Conservation (phyloP, 106 monocot species). For the Cymbidium sinense region DNA sequence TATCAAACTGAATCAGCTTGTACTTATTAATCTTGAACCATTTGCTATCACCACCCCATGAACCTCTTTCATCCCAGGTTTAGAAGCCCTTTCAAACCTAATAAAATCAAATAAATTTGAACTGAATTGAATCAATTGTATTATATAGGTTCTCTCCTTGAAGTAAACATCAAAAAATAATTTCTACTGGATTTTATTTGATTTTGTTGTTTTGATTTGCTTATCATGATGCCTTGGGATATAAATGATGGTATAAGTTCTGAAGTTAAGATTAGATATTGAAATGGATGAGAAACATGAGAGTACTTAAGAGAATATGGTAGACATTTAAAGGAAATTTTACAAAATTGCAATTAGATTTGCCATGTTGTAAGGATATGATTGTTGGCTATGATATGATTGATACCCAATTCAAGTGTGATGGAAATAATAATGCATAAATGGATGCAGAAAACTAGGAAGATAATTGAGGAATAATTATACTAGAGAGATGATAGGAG, state of each 20-base stretch:
- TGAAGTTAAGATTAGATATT: background rate
- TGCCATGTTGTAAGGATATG: background rate
- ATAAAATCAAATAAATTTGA: background rate
- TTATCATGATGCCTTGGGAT: background rate
- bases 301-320: background rate
- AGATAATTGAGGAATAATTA: background rate
- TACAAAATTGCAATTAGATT: background rate
- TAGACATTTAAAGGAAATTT: background rate
- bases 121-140: background rate
- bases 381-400: background rate
- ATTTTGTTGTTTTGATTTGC: background rate
- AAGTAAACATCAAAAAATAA: background rate
- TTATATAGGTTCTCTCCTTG: background rate
- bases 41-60: background rate
- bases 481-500: background rate
- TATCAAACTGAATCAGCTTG: background rate
- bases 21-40: background rate
- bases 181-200: background rate
- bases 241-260: background rate
- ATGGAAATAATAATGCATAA: background rate
- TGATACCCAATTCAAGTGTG: background rate
- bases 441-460: background rate
- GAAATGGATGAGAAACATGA: background rate
- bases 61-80: background rate
- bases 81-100: background rate